Base-by-base conservation (phyloP, 2,329 filamentous ascomycete genomes). In the Talaromyces verruculosus region DNA sequence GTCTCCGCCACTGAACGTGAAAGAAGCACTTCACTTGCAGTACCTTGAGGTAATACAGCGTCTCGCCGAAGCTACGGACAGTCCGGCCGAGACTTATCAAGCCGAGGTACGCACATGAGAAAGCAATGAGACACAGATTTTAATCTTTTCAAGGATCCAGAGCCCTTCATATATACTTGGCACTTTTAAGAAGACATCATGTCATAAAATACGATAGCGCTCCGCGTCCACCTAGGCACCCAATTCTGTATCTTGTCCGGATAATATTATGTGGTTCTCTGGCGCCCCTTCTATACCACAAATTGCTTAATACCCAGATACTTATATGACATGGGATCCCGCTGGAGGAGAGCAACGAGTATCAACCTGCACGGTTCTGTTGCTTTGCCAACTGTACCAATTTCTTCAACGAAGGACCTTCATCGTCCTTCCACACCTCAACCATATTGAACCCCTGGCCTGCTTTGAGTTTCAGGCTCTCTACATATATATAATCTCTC, bases 391-490 rank as follows among this genome's bases (percentile, higher is more conserved):
- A 33, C 49, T 51, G 5, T n/a, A 53, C 2, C 15, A 11, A 10
- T 11, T 53, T 13, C 22, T 17, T 45, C 35, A 58, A 45, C 11
- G 15, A 33, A 13, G 43, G 30, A 37, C 13, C 17, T 15, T 53
- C 41, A 30, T 57, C 19, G 10, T 15, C 11, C 53, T 51, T 15
- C 17, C 22, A 22, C 53, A 49, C 49, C 41, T 45, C 43, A 19
- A 37, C 41, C 19, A 57, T 51, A 41, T 41, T 57, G 35, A 63
- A 55, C 1, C 49, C 49, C 37, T 57, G 57, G 8, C 37, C 61
- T 39, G 19, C 13, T 17, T 33, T 45, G 1, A 63, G 13, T 15
- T 57, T 37, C 15, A 37, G 6, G 25, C 25, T 4, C 2, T 8
- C 30, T 33, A 33, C 30, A 33, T 33, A 33, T 33, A 33, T 33